Conservation (phyloP, 2,329 filamentous ascomycete species). For the Colletotrichum gloeosporioides region DNA sequence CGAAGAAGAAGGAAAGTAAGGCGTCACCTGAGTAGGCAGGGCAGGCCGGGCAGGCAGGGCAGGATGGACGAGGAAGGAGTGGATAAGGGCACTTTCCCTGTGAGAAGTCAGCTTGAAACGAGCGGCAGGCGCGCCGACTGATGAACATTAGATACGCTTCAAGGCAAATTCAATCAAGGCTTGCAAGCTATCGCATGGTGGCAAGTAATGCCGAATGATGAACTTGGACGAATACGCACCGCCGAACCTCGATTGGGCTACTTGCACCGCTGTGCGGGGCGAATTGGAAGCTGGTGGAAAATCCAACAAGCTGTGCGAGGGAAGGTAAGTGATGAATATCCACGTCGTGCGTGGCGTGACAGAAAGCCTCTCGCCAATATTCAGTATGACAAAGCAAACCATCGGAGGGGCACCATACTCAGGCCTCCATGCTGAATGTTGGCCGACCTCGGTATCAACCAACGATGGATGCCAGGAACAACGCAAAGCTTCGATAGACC, state of each 20-base stretch:
- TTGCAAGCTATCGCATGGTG: not conserved
- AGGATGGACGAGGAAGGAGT: not conserved
- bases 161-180: not conserved
- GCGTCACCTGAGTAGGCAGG: not conserved
- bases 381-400: not conserved
- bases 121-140: not conserved
- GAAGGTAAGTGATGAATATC: not conserved
- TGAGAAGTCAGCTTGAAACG: not conserved
- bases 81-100: not conserved
- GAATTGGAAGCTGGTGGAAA: not conserved
- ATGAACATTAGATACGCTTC: not conserved
- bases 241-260: not conserved
- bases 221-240: not conserved
- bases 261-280: not conserved
- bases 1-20: not conserved
- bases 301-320: not conserved
- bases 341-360: not conserved
- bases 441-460: not conserved
- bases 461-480: not conserved
- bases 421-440: not conserved
- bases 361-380: not conserved
- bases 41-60: not conserved
- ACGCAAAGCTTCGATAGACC: not conserved
- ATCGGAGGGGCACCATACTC: not conserved
- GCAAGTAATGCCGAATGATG: not conserved